These are phyloP conservation scores for Hysterangium stoloniferum DNA, from an alignment of 768 basidiomycete genomes.

Conservation along the genomic window DNA sequence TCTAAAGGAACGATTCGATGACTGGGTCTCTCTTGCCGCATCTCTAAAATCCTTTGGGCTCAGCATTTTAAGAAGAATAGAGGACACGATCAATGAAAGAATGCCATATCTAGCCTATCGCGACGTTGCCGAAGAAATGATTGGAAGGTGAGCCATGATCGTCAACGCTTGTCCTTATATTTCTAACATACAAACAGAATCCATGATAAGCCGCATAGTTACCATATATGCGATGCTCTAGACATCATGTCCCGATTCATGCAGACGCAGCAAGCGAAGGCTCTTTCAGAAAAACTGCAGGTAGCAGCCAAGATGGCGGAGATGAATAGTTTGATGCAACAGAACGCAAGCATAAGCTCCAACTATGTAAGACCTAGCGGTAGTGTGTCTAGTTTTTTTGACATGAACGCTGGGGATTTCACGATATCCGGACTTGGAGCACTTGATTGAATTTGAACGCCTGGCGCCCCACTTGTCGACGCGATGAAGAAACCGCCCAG, in stretches of 20 bases:
- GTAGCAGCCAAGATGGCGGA: too few relatives aligned
- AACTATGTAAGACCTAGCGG: too few relatives aligned
- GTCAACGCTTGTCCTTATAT: not conserved
- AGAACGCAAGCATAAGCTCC: too few relatives aligned
- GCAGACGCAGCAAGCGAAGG: slow-evolving; percentile 40
- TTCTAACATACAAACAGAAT: slow-evolving; percentile 29
- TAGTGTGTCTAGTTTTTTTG: too few relatives aligned
- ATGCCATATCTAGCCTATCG: slow-evolving; percentile 50
- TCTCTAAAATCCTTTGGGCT: slow-evolving; percentile 22
- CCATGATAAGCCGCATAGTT: slow-evolving; percentile 46
- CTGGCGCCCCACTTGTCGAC: too few relatives aligned
- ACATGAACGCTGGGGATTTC: too few relatives aligned
- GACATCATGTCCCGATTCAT: slow-evolving; percentile 41
- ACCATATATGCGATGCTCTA: slow-evolving; percentile 44
- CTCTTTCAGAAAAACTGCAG: slow-evolving; percentile 7
- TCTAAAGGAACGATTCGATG: slow-evolving; percentile 48
- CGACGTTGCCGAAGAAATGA: slow-evolving; percentile 54
- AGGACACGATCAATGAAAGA: slow-evolving; percentile 35
- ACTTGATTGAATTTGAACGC: too few relatives aligned
- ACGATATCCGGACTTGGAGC: too few relatives aligned
- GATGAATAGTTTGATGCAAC: too few relatives aligned
- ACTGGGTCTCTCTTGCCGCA: slow-evolving; percentile 41
- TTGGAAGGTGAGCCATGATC: slow-evolving; percentile 32
- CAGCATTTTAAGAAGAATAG: slow-evolving; percentile 32
- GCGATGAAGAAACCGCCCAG: too few relatives aligned